phyloP scores from a whole-genome alignment of 495 filamentous ascomycete genomes.

The Coniosporium apollinis region DNA sequence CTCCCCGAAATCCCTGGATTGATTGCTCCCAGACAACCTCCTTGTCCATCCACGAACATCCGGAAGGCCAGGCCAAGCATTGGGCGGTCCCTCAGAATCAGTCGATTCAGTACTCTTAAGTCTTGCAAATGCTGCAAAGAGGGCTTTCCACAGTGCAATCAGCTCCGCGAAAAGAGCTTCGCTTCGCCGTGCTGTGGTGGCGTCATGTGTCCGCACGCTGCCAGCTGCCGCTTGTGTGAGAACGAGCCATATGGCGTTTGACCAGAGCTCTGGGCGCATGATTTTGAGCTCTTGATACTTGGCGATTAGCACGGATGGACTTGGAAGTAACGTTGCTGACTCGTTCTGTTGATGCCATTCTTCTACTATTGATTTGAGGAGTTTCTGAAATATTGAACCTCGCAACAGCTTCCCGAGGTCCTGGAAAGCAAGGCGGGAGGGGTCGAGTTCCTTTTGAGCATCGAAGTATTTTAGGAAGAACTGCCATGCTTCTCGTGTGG shows the following conservation, averaged over 20 bases:
- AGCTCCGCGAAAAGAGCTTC: conserved; percentile 7
- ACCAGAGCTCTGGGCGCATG: conserved; percentile 5
- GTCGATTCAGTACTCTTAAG: too few species aligned
- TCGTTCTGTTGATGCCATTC: conserved; percentile 1
- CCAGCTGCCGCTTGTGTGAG: not conserved
- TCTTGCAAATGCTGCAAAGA: too few species aligned
- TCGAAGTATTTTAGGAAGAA: conserved; percentile 22
- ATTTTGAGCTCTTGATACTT: conserved; percentile 7
- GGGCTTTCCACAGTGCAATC: conserved; percentile 5
- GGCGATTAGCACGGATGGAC: conserved; percentile 8
- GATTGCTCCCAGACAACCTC: too few species aligned
- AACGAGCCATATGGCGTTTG: conserved; percentile 1
- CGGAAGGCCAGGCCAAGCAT: too few species aligned
- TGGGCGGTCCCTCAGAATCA: too few species aligned
- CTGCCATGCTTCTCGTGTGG: conserved; percentile 18
- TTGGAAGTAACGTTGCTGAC: not conserved
- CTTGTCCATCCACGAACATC: too few species aligned
- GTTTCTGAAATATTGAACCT: conserved; percentile 4
- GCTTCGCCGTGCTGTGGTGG: not conserved
- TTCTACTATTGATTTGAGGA: conserved; percentile 2
- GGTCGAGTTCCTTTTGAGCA: conserved; percentile 1
- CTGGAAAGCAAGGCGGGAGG: not conserved
- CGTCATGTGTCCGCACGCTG: not conserved
- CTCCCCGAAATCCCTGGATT: not conserved
- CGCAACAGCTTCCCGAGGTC: conserved; percentile 1